Conservation (phyloP, 2,329 filamentous ascomycete genomes). For the Fusarium bulbicola region DNA sequence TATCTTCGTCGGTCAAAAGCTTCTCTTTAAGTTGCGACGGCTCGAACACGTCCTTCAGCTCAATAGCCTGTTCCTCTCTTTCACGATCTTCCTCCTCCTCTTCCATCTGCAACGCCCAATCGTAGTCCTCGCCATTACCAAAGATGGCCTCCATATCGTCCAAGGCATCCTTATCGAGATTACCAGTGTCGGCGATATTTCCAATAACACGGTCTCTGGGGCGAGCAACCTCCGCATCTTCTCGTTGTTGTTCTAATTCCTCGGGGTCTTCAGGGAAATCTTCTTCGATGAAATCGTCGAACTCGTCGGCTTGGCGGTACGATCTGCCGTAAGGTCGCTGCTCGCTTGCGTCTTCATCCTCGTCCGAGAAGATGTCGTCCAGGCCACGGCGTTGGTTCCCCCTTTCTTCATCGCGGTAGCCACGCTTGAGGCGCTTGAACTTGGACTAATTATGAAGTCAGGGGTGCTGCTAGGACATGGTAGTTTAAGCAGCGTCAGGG, state of each 20-base stretch:
- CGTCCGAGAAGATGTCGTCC: conserved; percentile 94
- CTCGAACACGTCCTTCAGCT: conserved; percentile 98
- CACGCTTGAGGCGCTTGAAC: conserved; percentile 96
- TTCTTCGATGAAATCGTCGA: conserved; percentile 97
- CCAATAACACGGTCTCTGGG: conserved; percentile 76
- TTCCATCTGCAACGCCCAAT: conserved; percentile 91
- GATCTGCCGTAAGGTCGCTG: conserved; percentile 61
- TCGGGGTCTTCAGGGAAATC: conserved; percentile 91
- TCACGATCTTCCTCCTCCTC: conserved; percentile 84
- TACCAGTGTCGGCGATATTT: conserved; percentile 79
- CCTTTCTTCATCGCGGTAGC: conserved; percentile 77
- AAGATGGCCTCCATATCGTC: conserved; percentile 98
- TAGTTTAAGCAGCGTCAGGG: not conserved
- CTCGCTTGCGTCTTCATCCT: conserved; percentile 79
- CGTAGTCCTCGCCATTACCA: conserved; percentile 93
- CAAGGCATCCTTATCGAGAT: conserved; percentile 89
- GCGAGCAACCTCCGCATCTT: conserved; percentile 88
- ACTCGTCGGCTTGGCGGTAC: conserved; percentile 77
- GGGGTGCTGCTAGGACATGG: not conserved
- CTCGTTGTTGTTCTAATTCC: conserved; percentile 76
- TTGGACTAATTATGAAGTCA: conserved; percentile 68
- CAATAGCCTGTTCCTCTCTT: conserved; percentile 82
- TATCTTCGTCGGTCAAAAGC: conserved; percentile 95
- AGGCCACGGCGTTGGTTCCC: conserved; percentile 75
- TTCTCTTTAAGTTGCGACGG: conserved; percentile 94